Conservation (phyloP, 1,139 yeast species). For the Neolecta irregularis region DNA sequence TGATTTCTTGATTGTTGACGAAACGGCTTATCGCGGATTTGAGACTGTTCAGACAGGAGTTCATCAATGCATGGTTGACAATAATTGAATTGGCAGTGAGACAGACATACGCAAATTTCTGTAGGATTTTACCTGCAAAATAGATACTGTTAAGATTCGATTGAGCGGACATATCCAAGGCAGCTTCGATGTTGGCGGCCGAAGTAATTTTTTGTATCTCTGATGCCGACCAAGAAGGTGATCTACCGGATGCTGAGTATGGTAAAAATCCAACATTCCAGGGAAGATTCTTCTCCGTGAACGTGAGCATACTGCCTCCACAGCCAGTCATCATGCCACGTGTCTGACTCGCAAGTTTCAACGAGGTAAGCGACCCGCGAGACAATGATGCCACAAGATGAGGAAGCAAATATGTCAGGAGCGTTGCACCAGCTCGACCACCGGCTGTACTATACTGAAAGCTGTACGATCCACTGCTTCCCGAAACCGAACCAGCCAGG, state of each 20-base stretch:
- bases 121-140: constrained; percentile 54
- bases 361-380: constrained; percentile 25
- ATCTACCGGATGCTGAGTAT: constrained; percentile 30
- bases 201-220: constrained; percentile 35
- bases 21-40: constrained; percentile 41
- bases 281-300: constrained; percentile 49
- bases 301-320: constrained; percentile 34
- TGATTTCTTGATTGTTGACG: constrained; percentile 36
- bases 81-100: constrained; percentile 48
- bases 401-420: constrained; percentile 53
- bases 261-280: constrained; percentile 27
- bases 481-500: constrained; percentile 27
- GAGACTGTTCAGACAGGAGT: constrained; percentile 33
- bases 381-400: constrained; percentile 48
- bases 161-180: constrained; percentile 40
- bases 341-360: constrained; percentile 40
- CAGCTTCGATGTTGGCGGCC: constrained; percentile 42
- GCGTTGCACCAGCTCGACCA: constrained; percentile 34
- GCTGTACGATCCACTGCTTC: constrained; percentile 34
- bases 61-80: constrained; percentile 36
- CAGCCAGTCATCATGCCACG: constrained; percentile 55
- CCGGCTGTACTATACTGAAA: constrained; percentile 41
- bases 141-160: constrained; percentile 41
- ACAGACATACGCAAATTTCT: constrained; percentile 58
- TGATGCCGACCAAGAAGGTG: constrained; percentile 33